These are phyloP conservation scores for Xylariaceae sp. DNA, from an alignment of 2,329 filamentous ascomycete genomes.

Conservation along the genomic window DNA sequence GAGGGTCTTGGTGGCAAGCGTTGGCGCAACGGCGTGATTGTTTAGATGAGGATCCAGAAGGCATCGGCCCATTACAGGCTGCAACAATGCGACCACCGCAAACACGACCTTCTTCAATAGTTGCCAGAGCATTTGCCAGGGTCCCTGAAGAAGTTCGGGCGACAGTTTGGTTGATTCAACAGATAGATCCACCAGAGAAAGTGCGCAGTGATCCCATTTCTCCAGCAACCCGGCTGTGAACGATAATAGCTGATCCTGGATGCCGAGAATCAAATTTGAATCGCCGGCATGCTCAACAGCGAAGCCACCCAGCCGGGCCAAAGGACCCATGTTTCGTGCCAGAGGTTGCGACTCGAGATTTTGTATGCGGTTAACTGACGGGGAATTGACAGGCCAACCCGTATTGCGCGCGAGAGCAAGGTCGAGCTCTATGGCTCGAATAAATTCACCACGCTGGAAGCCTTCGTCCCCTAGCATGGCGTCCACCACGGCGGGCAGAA, in stretches of 20 bases:
- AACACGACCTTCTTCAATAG: constrained; percentile 73
- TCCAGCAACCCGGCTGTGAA: constrained; percentile 64
- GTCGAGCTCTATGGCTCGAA: constrained; percentile 65
- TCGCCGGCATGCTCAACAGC: constrained; percentile 54
- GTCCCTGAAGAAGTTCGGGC: constrained; percentile 60
- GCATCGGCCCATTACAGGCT: constrained; percentile 65
- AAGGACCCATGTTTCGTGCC: constrained; percentile 61
- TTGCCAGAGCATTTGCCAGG: constrained; percentile 70
- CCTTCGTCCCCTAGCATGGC: constrained; percentile 68
- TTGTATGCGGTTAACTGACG: constrained; percentile 58
- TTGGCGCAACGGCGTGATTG: constrained; percentile 49
- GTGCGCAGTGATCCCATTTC: constrained; percentile 69
- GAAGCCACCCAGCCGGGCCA: constrained; percentile 62
- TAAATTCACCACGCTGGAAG: constrained; percentile 70
- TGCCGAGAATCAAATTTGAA: constrained; percentile 43
- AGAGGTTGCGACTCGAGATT: constrained; percentile 57
- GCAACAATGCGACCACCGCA: constrained; percentile 67
- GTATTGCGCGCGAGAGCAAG: constrained; percentile 57
- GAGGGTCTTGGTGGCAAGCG: constrained; percentile 66
- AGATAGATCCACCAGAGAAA: constrained; percentile 67
- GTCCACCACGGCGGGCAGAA: constrained; percentile 66
- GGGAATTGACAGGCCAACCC: constrained; percentile 59
- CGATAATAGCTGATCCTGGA: constrained; percentile 58
- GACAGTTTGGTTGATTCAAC: constrained; percentile 62
- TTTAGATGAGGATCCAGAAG: constrained; percentile 49